phyloP scores from a whole-genome alignment of 371 early-diverging fungal genomes.

The Zychaea mexicana region DNA sequence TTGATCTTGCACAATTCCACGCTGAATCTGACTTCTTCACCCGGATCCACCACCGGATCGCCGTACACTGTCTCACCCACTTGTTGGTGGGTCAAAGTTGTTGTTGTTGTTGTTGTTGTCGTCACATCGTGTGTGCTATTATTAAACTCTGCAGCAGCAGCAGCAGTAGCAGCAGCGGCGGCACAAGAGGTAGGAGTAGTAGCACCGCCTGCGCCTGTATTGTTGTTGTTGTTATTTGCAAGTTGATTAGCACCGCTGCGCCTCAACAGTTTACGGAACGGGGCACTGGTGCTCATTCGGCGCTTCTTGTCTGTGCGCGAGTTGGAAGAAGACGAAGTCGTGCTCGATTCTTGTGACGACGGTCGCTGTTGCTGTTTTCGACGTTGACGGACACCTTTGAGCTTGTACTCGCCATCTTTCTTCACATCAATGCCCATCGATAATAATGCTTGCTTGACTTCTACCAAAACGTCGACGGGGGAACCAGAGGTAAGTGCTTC shows the following conservation, averaged over 20 bases:
- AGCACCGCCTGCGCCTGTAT: neutral
- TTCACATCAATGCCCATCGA: constrained; percentile 74
- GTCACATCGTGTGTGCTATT: neutral
- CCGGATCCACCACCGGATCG: constrained; percentile 83
- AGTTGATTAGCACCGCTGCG: constrained; percentile 18
- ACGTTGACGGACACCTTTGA: constrained; percentile 66
- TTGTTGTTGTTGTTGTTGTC: constrained; percentile 5
- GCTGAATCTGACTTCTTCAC: constrained; percentile 84
- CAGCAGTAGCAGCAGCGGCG: neutral
- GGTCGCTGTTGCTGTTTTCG: constrained; percentile 56
- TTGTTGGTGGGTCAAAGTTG: neutral
- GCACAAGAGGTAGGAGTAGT: neutral
- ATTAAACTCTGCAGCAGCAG: too few species aligned
- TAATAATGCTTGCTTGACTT: constrained; percentile 66
- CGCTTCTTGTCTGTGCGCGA: constrained; percentile 15
- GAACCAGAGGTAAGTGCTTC: constrained; percentile 72
- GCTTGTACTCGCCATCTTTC: constrained; percentile 73
- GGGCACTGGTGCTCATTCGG: constrained; percentile 10
- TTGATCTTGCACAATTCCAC: constrained; percentile 91
- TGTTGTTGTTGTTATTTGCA: constrained; percentile 1
- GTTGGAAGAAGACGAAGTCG: constrained; percentile 3
- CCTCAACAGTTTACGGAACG: constrained; percentile 37
- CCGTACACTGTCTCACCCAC: constrained; percentile 75
- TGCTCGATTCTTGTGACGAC: neutral
- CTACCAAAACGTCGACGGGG: constrained; percentile 71